Evolutionary conservation across 495 filamentous ascomycete genomes (phyloP).

Genomic region (Margaritispora aquatica): DNA sequence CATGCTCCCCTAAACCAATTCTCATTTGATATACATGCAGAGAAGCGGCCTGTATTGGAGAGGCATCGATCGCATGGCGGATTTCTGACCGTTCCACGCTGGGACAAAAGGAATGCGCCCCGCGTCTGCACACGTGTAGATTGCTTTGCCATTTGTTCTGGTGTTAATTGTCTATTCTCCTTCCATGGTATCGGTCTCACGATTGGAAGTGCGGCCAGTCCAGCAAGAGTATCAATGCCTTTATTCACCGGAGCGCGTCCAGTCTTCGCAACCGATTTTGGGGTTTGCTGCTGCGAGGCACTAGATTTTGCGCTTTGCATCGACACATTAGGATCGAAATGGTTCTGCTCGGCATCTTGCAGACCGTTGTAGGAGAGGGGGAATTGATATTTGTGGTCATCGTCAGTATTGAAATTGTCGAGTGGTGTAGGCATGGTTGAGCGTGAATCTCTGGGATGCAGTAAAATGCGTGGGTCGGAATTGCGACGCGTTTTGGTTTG

Average conservation of each 20-base stretch:
- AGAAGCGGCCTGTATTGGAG: constrained; percentile 12
- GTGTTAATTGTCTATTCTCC: constrained; percentile 13
- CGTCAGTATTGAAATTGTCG: background rate
- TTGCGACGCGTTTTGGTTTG: background rate
- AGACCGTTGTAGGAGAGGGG: background rate
- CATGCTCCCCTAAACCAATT: constrained; percentile 19
- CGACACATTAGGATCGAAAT: background rate
- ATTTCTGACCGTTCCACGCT: constrained; percentile 8
- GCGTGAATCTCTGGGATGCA: background rate
- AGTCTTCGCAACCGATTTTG: background rate
- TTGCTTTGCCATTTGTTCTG: constrained; percentile 12
- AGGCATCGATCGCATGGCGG: constrained; percentile 15
- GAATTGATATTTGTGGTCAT: background rate
- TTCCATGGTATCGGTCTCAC: constrained; percentile 20
- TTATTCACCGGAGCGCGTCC: background rate
- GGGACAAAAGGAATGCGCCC: constrained; percentile 13
- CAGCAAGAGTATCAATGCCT: constrained; percentile 1
- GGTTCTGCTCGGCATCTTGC: background rate
- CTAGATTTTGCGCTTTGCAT: background rate
- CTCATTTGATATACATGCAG: constrained; percentile 11
- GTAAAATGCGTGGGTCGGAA: background rate
- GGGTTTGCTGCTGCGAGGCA: background rate
- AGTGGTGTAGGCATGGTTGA: constrained; percentile 3
- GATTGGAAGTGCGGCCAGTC: constrained; percentile 13
- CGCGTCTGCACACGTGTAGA: constrained; percentile 15